Percentiles rank a stretch among this genome's conserved stretches.
Evolutionary conservation across 176 grass and related monocot genomes (phyloP).

Genomic region (Dactylis glomerata): DNA sequence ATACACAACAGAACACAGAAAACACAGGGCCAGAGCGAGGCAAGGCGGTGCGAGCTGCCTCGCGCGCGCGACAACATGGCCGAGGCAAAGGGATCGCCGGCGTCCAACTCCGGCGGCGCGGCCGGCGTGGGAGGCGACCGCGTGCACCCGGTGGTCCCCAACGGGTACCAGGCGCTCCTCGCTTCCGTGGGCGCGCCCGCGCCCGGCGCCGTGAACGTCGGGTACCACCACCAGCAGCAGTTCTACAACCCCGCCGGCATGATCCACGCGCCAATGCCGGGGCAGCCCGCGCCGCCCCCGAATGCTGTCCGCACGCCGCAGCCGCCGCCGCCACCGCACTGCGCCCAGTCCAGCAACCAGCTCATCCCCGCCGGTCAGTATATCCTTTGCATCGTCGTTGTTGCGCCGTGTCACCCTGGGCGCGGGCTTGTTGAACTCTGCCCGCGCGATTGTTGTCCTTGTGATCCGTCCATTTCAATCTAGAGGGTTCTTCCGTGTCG

Average conservation of each 20-base stretch:
- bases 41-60: background rate
- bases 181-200: background rate
- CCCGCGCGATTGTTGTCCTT: background rate
- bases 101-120: background rate
- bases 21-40: background rate
- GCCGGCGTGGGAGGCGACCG: background rate
- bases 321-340: background rate
- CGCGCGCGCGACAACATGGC: constrained; percentile 24
- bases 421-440: background rate
- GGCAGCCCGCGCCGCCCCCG: background rate
- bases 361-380: background rate
- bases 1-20: background rate
- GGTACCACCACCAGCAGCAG: constrained; percentile 10
- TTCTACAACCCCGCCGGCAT: constrained; percentile 1
- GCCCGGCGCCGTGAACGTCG: background rate
- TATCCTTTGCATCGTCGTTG: background rate
- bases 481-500: background rate
- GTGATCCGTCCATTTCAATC: background rate
- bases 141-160: background rate
- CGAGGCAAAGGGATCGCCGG: constrained; percentile 31
- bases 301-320: background rate
- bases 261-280: constrained; percentile 10
- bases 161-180: constrained; percentile 10
- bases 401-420: no score
- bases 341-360: constrained; percentile 21